Percentiles rank a stretch among this genome's conserved stretches.
Evolutionary conservation across 129 eudicot species (phyloP).

Genomic region (Flaveria brownii): DNA sequence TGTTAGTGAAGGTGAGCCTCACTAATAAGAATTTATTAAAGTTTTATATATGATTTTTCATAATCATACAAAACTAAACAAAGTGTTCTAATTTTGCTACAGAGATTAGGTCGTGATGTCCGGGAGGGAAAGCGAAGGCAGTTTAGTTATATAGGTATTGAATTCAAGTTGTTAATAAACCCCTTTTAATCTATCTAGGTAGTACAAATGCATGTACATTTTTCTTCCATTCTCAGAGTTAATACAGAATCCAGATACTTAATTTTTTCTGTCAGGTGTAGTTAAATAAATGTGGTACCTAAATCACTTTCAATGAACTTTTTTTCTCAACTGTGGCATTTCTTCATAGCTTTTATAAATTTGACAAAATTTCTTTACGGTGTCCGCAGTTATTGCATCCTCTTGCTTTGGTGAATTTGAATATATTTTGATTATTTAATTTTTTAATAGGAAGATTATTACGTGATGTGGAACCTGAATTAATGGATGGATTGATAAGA

Average conservation of each 20-base stretch:
- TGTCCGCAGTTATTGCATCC: background rate
- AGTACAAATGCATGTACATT: background rate
- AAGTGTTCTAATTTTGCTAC: constrained; percentile 41
- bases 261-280: background rate
- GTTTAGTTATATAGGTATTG: constrained; percentile 79
- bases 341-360: background rate
- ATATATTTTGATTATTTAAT: background rate
- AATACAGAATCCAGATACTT: background rate
- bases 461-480: constrained; percentile 71
- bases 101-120: constrained; percentile 90
- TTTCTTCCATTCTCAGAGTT: background rate
- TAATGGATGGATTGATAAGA: constrained; percentile 67
- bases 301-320: background rate
- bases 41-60: constrained; percentile 21
- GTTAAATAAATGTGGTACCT: background rate
- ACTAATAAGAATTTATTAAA: background rate
- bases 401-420: background rate
- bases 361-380: background rate
- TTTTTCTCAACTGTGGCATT: background rate
- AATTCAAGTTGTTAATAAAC: constrained; percentile 3
- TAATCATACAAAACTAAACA: constrained; percentile 7
- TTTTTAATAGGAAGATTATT: constrained; percentile 65
- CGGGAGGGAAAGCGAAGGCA: constrained; percentile 97
- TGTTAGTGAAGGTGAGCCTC: constrained; percentile 77
- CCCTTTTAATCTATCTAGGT: background rate